A percentile compares a stretch with the other conserved stretches of the same genome.
phyloP scores from a whole-genome alignment of 1,284 basidiomycete species.

The Marasmius oreades region DNA sequence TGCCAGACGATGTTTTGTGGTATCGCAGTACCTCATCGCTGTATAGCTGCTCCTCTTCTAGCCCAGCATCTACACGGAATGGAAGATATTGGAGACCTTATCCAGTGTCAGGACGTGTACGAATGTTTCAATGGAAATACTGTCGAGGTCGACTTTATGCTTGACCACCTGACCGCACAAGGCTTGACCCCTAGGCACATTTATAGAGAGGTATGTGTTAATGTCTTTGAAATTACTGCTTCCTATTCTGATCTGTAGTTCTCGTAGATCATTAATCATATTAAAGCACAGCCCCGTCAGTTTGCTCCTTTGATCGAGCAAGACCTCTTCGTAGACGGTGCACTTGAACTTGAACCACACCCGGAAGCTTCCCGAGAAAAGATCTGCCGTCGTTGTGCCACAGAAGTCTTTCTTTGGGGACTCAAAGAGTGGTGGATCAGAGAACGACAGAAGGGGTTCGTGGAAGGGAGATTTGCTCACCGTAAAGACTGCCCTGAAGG shows the following conservation, averaged over 20 bases:
- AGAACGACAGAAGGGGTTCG: conserved; percentile 63
- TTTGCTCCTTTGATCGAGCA: conserved; percentile 64
- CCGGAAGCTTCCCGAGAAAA: conserved; percentile 50
- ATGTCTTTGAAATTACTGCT: background rate
- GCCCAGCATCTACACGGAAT: conserved; percentile 68
- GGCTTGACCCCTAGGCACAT: conserved; percentile 61
- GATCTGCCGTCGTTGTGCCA: conserved; percentile 68
- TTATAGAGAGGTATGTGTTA: conserved; percentile 59
- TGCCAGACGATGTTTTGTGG: conserved; percentile 78
- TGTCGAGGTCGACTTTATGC: conserved; percentile 74
- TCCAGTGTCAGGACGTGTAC: conserved; percentile 69
- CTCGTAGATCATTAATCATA: conserved; percentile 55
- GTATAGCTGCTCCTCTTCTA: conserved; percentile 52
- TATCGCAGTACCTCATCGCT: conserved; percentile 66
- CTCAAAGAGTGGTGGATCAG: conserved; percentile 76
- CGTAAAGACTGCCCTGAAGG: conserved; percentile 67
- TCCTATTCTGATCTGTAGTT: background rate
- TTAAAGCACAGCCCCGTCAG: conserved; percentile 54
- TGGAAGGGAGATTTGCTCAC: conserved; percentile 46
- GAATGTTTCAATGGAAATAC: conserved; percentile 73
- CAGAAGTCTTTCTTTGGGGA: conserved; percentile 70
- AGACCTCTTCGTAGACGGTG: conserved; percentile 54
- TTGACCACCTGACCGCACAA: conserved; percentile 67
- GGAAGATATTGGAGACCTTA: conserved; percentile 61
- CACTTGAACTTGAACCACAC: conserved; percentile 50